These are phyloP conservation scores for Sugiyamaella japonica DNA, from an alignment of 1,139 yeast species.

Conservation along the genomic window DNA sequence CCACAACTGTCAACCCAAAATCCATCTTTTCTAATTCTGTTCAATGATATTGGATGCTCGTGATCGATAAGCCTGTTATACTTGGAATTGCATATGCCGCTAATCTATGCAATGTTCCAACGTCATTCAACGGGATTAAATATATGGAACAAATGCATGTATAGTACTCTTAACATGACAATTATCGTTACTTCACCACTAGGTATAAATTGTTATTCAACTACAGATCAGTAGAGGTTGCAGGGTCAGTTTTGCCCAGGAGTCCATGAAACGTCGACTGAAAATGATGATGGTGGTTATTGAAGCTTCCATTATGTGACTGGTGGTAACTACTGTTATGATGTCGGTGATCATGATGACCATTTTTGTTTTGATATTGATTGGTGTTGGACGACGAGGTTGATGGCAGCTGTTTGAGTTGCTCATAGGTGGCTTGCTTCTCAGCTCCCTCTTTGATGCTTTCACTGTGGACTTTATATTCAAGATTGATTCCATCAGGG, in stretches of 20 bases:
- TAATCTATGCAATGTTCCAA: not conserved
- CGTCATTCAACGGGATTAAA: too few species aligned
- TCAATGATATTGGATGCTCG: too few species aligned
- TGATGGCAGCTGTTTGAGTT: conserved; percentile 9
- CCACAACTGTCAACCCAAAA: too few species aligned
- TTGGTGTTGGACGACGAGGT: not conserved
- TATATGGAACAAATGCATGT: too few species aligned
- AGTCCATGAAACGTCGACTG: conserved; percentile 5
- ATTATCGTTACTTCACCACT: too few species aligned
- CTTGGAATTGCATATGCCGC: conserved; percentile 1
- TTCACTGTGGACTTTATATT: conserved; percentile 39
- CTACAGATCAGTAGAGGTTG: conserved; percentile 7
- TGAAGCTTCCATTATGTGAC: not conserved
- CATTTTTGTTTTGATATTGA: conserved; percentile 10
- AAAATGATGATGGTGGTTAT: conserved; percentile 8
- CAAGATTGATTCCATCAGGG: conserved; percentile 29
- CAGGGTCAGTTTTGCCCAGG: conserved; percentile 2
- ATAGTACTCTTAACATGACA: too few species aligned
- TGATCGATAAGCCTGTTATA: not conserved
- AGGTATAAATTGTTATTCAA: not conserved
- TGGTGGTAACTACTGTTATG: conserved; percentile 2
- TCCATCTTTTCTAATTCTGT: too few species aligned
- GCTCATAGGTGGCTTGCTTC: conserved; percentile 26
- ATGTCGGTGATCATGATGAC: conserved; percentile 9
- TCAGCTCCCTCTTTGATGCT: conserved; percentile 36